phyloP scores from a whole-genome alignment of 352 stramenopile species.

The Salisapilia sapeloensis region DNA sequence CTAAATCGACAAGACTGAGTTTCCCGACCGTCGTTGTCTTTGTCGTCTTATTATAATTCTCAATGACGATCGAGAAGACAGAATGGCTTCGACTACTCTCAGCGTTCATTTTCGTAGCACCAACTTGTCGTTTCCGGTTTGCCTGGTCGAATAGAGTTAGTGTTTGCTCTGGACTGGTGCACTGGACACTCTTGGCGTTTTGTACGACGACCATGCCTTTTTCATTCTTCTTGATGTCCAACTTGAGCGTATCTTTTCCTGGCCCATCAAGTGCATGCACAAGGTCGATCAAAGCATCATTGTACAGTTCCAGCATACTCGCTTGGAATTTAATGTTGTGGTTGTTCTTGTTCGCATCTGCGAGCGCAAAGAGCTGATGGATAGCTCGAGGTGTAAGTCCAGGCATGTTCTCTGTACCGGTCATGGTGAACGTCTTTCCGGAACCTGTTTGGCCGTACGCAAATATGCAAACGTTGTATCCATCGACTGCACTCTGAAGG shows the following conservation, averaged over 20 bases:
- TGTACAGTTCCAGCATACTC: slow-evolving; percentile 90
- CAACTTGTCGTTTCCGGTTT: slow-evolving; percentile 82
- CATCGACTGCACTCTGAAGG: slow-evolving; percentile 80
- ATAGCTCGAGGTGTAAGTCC: slow-evolving; percentile 81
- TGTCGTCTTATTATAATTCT: slow-evolving; percentile 82
- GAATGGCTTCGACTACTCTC: slow-evolving; percentile 82
- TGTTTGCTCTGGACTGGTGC: slow-evolving; percentile 47
- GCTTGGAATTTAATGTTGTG: slow-evolving; percentile 52
- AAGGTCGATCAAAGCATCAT: slow-evolving; percentile 82
- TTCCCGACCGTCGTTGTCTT: slow-evolving; percentile 69
- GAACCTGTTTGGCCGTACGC: slow-evolving; percentile 88
- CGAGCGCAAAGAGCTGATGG: slow-evolving; percentile 66
- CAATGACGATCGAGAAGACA: slow-evolving; percentile 78
- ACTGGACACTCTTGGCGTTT: slow-evolving; percentile 69
- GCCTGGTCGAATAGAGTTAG: slow-evolving; percentile 74
- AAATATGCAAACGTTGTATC: slow-evolving; percentile 89
- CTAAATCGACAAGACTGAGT: slow-evolving; percentile 78
- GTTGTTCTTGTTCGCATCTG: slow-evolving; percentile 28
- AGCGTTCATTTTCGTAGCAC: slow-evolving; percentile 87
- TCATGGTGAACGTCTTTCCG: slow-evolving; percentile 92
- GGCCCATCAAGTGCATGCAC: slow-evolving; percentile 63
- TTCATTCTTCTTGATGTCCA: slow-evolving; percentile 89
- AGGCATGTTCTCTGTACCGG: slow-evolving; percentile 36
- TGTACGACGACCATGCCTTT: slow-evolving; percentile 86
- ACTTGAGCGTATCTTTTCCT: slow-evolving; percentile 35